Base-by-base conservation (phyloP, 2,329 filamentous ascomycete genomes). In the Claviceps sp. region DNA sequence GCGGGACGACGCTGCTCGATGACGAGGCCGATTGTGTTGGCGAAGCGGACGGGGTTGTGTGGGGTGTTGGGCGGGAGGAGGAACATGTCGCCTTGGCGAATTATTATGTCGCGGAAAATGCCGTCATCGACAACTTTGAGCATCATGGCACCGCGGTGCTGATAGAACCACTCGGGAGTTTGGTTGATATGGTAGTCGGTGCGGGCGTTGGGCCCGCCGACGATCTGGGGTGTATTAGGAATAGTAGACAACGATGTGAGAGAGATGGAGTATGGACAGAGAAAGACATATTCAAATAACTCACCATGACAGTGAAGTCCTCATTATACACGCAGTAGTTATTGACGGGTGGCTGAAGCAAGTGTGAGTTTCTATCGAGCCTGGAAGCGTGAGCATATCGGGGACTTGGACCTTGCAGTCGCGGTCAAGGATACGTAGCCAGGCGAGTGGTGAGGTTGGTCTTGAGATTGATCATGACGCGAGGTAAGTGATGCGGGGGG, bases 121-220 rank as follows among this genome's bases (percentile, higher is more conserved):
- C 49, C 48, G 65, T 75, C 66, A 55, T 96, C 88, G 56, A 96
- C 86, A 16, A 93, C 86, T 66, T 94, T 95, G 59, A 98, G 84
- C 53, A 93, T 76, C 91, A 97, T 96, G 58, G 85, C 83, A 58
- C 93, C 93, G 61, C 83, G 83, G 78, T 95, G 82, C 70, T 97
- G 91, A 77, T 93, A 97, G 80, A 97, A 98, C 84, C 90, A 97
- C 69, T 97, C 93, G 13, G 93, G 83, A 0, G 91, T 97, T 61
- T 82, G 75, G 76, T 97, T 97, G 78, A 97, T 91, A 77, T 97
- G 93, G 75, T 96, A 98, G 75, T 97, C 93, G 52, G 90, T 96
- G 57, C 93, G 83, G 55, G 88, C 88, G 68, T 97, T 97, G 62
- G 93, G 93, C 13, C 93, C 93, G 65, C 93, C 93, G 56, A 98